These are phyloP conservation scores for Linum tenue DNA, from an alignment of 345 rosid genomes.

Conservation along the genomic window DNA sequence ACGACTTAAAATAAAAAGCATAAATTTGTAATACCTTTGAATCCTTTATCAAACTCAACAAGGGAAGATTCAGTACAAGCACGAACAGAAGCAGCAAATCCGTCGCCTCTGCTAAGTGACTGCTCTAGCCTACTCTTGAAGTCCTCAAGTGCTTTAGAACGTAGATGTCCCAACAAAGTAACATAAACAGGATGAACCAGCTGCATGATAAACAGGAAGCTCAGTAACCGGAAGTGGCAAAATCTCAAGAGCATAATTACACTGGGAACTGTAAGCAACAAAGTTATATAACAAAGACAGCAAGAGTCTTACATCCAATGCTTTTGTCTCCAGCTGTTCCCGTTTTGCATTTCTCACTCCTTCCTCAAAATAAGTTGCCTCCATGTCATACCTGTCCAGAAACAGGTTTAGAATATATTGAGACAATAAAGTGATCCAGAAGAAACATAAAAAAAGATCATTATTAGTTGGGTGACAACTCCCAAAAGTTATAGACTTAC, in stretches of 20 bases:
- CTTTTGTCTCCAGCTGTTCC: slow-evolving; percentile 44
- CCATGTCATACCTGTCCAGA: slow-evolving; percentile 47
- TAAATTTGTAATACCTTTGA: background rate
- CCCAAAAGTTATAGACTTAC: slow-evolving; percentile 11
- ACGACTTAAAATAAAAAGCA: background rate
- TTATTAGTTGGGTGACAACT: background rate
- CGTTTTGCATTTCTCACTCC: slow-evolving; percentile 57
- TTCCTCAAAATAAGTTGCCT: slow-evolving; percentile 65
- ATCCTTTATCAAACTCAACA: slow-evolving; percentile 8
- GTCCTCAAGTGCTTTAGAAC: slow-evolving; percentile 36
- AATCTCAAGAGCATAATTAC: background rate
- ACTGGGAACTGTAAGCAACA: background rate
- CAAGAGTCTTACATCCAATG: slow-evolving; percentile 45
- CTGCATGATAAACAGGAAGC: slow-evolving; percentile 25
- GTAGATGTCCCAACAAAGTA: slow-evolving; percentile 52
- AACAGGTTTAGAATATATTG: slow-evolving; percentile 7
- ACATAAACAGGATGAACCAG: slow-evolving; percentile 41
- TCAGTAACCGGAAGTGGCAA: background rate
- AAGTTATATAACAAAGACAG: background rate
- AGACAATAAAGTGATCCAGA: background rate
- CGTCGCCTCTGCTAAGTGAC: slow-evolving; percentile 40
- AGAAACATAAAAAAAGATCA: background rate
- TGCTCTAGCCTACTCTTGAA: slow-evolving; percentile 45
- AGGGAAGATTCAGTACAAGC: slow-evolving; percentile 2
- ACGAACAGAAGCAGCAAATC: slow-evolving; percentile 51